Percentiles rank a stretch among this genome's conserved stretches.
phyloP scores from a whole-genome alignment of 192 early-diverging fungal species.

The Rhizophagus prolifer region DNA sequence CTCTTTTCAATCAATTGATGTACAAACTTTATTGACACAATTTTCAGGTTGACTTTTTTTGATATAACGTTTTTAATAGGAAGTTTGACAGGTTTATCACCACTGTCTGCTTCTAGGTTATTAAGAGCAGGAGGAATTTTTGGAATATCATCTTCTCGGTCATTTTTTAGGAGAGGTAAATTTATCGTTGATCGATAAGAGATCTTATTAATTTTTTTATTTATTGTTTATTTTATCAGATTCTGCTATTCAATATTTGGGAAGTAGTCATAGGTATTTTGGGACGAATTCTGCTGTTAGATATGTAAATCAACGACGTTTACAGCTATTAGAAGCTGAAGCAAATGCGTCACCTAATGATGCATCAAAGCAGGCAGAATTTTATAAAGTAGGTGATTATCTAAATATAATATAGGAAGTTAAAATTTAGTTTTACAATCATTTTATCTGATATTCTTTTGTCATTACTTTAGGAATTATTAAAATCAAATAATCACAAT shows the following conservation, averaged over 20 bases:
- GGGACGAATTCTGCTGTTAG: conserved; percentile 33
- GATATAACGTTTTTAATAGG: neutral
- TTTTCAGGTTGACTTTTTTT: neutral
- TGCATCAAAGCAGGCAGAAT: conserved; percentile 46
- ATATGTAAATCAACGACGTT: conserved; percentile 43
- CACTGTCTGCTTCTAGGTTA: neutral
- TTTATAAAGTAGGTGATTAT: conserved; percentile 51
- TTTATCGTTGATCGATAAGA: too few species aligned
- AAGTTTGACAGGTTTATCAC: neutral
- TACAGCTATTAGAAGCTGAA: conserved; percentile 54
- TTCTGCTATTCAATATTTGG: neutral
- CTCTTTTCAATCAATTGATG: neutral
- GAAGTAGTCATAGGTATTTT: conserved; percentile 8
- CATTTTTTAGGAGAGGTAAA: neutral
- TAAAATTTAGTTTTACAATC: too few species aligned
- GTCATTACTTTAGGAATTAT: conserved; percentile 43
- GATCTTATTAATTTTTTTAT: neutral
- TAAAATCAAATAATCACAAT: conserved; percentile 51
- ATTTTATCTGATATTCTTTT: neutral
- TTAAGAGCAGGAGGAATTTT: neutral
- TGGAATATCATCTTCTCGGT: neutral
- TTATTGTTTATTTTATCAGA: neutral
- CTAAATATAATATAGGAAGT: neutral
- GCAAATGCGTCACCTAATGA: conserved; percentile 53
- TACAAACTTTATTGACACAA: neutral